A percentile compares a stretch with the other conserved stretches of the same genome.
These are phyloP conservation scores for Botrytis sinoallii DNA, from an alignment of 2,329 filamentous ascomycete species.

Conservation along the genomic window DNA sequence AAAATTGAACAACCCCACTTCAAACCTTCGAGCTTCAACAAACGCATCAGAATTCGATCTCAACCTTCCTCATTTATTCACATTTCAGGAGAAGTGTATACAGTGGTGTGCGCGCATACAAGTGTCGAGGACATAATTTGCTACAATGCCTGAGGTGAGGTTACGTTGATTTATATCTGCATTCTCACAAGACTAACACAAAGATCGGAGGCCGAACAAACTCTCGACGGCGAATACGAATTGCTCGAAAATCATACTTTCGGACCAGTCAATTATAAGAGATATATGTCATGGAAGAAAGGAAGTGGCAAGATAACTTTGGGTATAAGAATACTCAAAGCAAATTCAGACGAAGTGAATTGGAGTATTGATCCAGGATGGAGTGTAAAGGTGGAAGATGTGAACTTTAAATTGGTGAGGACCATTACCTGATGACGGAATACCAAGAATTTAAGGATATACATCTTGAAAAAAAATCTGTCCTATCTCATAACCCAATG, in stretches of 20 bases:
- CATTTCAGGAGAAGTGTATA: too few relatives aligned
- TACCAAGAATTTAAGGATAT: too few relatives aligned
- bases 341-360: neutral
- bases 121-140: too few relatives aligned
- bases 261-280: neutral
- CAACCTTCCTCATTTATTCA: too few relatives aligned
- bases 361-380: neutral
- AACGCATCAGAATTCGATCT: too few relatives aligned
- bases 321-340: neutral
- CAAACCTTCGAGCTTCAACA: too few relatives aligned
- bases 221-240: neutral
- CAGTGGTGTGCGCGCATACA: too few relatives aligned
- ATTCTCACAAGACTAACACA: neutral
- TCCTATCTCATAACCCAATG: too few relatives aligned
- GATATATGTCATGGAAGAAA: slow-evolving; percentile 2
- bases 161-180: too few relatives aligned
- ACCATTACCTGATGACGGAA: neutral
- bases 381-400: neutral
- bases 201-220: neutral
- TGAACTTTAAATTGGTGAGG: slow-evolving; percentile 1
- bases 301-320: neutral
- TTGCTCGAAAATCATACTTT: neutral
- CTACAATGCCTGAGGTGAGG: too few relatives aligned
- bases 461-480: too few relatives aligned
- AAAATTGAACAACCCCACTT: too few relatives aligned